Percentiles rank a stretch among this genome's conserved stretches.
Conservation (phyloP, 495 filamentous ascomycete species). For the Daldinia loculata region DNA sequence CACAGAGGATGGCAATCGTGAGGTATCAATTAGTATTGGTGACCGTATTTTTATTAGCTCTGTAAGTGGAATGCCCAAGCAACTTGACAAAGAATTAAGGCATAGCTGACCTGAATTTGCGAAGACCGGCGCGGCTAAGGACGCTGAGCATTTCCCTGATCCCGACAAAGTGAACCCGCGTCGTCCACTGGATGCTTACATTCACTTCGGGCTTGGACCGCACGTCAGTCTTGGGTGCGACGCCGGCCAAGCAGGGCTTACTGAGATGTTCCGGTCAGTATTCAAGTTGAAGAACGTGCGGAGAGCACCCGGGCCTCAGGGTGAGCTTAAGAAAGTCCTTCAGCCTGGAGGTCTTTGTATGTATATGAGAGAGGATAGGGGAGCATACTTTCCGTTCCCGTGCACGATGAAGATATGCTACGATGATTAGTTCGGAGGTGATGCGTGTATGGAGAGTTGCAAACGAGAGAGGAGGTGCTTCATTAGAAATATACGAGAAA, state of each 20-base stretch:
- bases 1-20: slow-evolving; percentile 59
- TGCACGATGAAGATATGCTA: slow-evolving; percentile 68
- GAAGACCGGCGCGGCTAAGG: slow-evolving; percentile 64
- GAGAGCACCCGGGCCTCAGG: slow-evolving; percentile 72
- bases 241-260: slow-evolving; percentile 68
- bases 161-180: slow-evolving; percentile 70
- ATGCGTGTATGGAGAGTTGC: neutral
- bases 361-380: slow-evolving; percentile 80
- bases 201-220: slow-evolving; percentile 70
- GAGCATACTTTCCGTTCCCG: slow-evolving; percentile 76
- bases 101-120: slow-evolving; percentile 61
- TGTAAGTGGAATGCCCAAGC: slow-evolving; percentile 49
- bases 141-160: slow-evolving; percentile 72
- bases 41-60: slow-evolving; percentile 62
- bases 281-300: slow-evolving; percentile 71
- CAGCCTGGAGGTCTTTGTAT: slow-evolving; percentile 66
- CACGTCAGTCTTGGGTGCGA: slow-evolving; percentile 70
- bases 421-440: slow-evolving; percentile 46
- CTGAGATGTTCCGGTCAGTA: slow-evolving; percentile 72
- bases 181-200: slow-evolving; percentile 73
- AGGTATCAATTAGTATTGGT: slow-evolving; percentile 52
- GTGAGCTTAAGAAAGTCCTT: slow-evolving; percentile 75
- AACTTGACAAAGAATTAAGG: slow-evolving; percentile 36
- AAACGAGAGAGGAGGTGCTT: neutral
- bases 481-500: neutral